Base-by-base conservation (phyloP, 208 protist genomes). In the Zelonia costaricensis region DNA sequence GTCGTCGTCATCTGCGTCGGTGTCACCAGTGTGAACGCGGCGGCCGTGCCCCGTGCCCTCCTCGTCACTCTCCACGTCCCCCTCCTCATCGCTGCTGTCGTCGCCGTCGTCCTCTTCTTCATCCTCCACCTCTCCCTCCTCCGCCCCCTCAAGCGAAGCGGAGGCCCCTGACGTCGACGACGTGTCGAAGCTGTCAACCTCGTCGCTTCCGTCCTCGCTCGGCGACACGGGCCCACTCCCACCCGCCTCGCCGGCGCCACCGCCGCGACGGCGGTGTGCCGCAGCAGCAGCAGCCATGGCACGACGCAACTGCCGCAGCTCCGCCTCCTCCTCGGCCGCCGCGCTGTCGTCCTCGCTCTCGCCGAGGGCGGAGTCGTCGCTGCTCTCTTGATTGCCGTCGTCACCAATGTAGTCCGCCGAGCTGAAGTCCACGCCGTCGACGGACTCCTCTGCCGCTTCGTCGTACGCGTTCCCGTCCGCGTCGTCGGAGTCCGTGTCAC, bases 381-480 rank as follows among this genome's bases (percentile, higher is more conserved):
- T 67, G 52, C 81, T 81, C n/a, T 76, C 58, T 39, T 78, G 76
- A 46, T 87, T 88, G 40, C 80, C 80, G 33, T 88, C 84, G 33
- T 87, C 70, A 20, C 79, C 80, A n/a, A 82, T 58, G 47, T 74
- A 62, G 20, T 74, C 59, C 39, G 68, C 73, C 20, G 63, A 72
- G 43, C 75, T 76, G 40, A 64, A 51, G 42, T 64, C 27, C 15
- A 47, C 63, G 33, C 12, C 46, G 9, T 45, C 53, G 3, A 69
- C 61, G 12, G n/a, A n/a, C n/a, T 30, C 45, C 15, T 63, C 62
- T 13, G 47, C 31, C 33, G 15, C 51, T 13, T 63, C 63, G 6
- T 63, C 61, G 12, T 35, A 22, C 8, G 43, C 52, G 27, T 22
- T 18, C 1, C 23, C 39, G 22, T 51, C 49, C 22, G n/a, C 16